phyloP scores from a whole-genome alignment of 1,284 basidiomycete genomes.

The Rhodotorula sp. region DNA sequence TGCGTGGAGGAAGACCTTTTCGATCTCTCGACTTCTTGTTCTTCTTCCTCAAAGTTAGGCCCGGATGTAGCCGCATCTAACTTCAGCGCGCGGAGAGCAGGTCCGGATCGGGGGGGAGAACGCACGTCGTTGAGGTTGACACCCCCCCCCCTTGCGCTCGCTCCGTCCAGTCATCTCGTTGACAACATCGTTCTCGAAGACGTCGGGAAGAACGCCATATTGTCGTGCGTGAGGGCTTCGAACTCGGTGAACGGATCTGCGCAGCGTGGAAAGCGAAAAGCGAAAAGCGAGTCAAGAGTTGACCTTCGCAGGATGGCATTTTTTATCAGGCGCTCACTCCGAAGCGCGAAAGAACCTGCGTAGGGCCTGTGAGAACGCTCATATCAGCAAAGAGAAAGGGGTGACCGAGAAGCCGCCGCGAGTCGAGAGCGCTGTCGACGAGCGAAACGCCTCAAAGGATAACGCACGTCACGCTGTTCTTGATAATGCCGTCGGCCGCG shows the following conservation, averaged over 20 bases:
- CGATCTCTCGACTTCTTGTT: neutral
- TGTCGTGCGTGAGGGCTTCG: conserved; percentile 28
- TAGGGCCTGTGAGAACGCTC: conserved; percentile 10
- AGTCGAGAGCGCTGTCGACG: too few relatives aligned
- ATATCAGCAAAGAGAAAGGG: too few relatives aligned
- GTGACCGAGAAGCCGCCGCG: too few relatives aligned
- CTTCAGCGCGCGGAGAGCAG: neutral
- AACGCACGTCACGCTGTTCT: conserved; percentile 26
- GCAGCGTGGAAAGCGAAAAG: too few relatives aligned
- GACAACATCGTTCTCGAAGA: conserved; percentile 32
- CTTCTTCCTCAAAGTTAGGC: neutral
- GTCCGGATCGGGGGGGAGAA: too few relatives aligned
- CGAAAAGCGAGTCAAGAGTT: neutral
- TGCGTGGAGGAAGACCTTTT: neutral
- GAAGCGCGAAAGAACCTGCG: conserved; percentile 24
- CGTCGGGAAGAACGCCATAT: conserved; percentile 30
- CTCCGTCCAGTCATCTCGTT: conserved; percentile 16
- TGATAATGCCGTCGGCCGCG: conserved; percentile 19
- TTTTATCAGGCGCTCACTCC: conserved; percentile 18
- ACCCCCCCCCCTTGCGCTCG: neutral
- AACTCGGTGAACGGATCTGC: conserved; percentile 37
- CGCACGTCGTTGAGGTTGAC: conserved; percentile 6
- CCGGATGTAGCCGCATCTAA: neutral
- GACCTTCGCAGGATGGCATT: neutral
- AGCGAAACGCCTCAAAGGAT: too few relatives aligned